Base-by-base conservation (phyloP, 768 basidiomycete genomes). In the Cyathus striatus region DNA sequence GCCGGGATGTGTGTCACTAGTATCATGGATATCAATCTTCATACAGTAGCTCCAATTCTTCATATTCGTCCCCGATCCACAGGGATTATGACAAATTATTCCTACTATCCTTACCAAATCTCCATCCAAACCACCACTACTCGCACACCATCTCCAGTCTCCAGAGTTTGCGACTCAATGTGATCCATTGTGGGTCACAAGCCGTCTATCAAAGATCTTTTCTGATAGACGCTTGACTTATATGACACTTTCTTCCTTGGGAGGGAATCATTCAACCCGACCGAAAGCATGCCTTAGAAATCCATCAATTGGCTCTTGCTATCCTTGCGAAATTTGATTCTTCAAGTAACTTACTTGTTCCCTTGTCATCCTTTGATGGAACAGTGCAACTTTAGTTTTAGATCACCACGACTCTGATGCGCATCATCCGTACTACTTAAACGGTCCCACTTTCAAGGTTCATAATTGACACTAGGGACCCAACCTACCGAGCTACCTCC, bases 361-460 rank as follows among this genome's bases (percentile, higher is more conserved):
- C 17, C 26, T 17, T 46, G 45, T 37, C 41, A 42, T 34, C 24
- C 39, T 14, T 34, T 48, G 38, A 48, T 48, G 42, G 25, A 20
- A 40, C 32, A 34, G 38, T 27, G 38, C 14, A 44, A 37, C 34
- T 43, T 34, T n/a, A n/a, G n/a, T n/a, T n/a, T n/a, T 37, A 26
- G 36, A 47, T 48, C 46, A 48, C 40, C 45, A 40, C 43, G 42
- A 44, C 27, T 13, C 18, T 44, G 46, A 48, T 48, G 32, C 33
- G 35, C 34, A 43, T 48, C 46, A 42, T n/a, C 46, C 48, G 45
- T 49, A 53, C 54, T 56, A 49, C 53, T 55, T 14, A 60, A 49
- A 30, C 16, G 27, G 27, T 30, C 27, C 27, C n/a, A n/a, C n/a
- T n/a, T n/a, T n/a, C n/a, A n/a, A n/a, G n/a, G n/a, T n/a, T n/a